Evolutionary conservation across 129 eudicot species (phyloP).

Genomic region (Ambrosia trifida): DNA sequence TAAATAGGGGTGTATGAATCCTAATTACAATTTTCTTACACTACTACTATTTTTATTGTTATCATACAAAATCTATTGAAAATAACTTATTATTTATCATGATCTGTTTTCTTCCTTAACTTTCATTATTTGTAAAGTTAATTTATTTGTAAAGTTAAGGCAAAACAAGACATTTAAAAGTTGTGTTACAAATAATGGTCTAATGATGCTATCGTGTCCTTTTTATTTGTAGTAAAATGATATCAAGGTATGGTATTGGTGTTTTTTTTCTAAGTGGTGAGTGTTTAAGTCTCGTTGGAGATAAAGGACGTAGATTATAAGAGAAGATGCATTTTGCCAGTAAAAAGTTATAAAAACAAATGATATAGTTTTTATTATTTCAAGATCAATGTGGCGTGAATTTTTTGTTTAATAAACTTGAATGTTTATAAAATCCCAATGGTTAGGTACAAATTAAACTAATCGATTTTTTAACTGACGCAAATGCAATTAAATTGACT

Average conservation of each 20-base stretch:
- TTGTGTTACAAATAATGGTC: not conserved
- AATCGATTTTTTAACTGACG: slow-evolving; percentile 5
- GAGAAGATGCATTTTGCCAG: too few relatives aligned
- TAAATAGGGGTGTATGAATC: too few relatives aligned
- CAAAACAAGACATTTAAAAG: not conserved
- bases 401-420: not conserved
- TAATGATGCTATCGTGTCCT: not conserved
- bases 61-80: too few relatives aligned
- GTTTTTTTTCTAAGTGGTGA: too few relatives aligned
- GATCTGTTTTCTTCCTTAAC: not conserved
- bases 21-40: too few relatives aligned
- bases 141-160: not conserved
- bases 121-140: not conserved
- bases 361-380: not conserved
- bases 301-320: too few relatives aligned
- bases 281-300: too few relatives aligned
- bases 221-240: too few relatives aligned
- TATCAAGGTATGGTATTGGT: too few relatives aligned
- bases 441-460: slow-evolving; percentile 10
- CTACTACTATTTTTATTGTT: too few relatives aligned
- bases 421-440: not conserved
- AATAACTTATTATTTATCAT: too few relatives aligned
- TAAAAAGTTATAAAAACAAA: not conserved
- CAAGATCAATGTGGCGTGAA: not conserved
- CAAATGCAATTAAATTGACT: slow-evolving; percentile 10